A percentile compares a stretch with the other conserved stretches of the same genome.
Conservation (phyloP, 1,139 yeast genomes). For the Yamadazyma buinensis region DNA sequence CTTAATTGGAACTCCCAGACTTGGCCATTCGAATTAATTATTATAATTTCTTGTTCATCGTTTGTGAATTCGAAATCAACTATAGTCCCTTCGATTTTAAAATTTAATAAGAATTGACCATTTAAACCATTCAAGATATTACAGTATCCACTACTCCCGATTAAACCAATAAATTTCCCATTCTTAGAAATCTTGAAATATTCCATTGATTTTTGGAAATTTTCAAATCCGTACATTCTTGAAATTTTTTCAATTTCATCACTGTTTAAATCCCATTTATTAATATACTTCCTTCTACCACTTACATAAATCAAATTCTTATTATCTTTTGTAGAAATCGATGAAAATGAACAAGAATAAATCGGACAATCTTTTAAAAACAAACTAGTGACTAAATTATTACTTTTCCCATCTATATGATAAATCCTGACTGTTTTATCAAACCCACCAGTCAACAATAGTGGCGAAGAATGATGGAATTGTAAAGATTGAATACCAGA, state of each 20-base stretch:
- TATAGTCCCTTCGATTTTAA: slow-evolving; percentile 80
- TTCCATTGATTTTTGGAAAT: slow-evolving; percentile 84
- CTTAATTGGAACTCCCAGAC: slow-evolving; percentile 80
- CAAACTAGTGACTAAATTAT: slow-evolving; percentile 77
- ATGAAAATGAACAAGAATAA: slow-evolving; percentile 66
- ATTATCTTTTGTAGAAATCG: slow-evolving; percentile 37
- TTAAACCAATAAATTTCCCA: slow-evolving; percentile 70
- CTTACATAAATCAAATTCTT: slow-evolving; percentile 65
- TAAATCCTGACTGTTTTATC: slow-evolving; percentile 84
- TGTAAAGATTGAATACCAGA: slow-evolving; percentile 80
- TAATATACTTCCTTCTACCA: slow-evolving; percentile 90
- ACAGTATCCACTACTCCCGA: slow-evolving; percentile 89
- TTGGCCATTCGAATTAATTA: slow-evolving; percentile 78
- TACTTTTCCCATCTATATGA: slow-evolving; percentile 87
- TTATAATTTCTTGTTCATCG: slow-evolving; percentile 54
- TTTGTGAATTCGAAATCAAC: slow-evolving; percentile 73
- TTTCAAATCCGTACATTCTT: slow-evolving; percentile 88
- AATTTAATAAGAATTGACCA: slow-evolving; percentile 84
- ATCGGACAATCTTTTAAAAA: slow-evolving; percentile 79
- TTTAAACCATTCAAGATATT: slow-evolving; percentile 71
- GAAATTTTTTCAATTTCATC: slow-evolving; percentile 82
- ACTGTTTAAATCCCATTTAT: slow-evolving; percentile 79
- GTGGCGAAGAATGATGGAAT: slow-evolving; percentile 84
- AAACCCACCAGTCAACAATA: slow-evolving; percentile 85
- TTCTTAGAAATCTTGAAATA: slow-evolving; percentile 67